phyloP scores from a whole-genome alignment of 2,329 filamentous ascomycete species.

The Trichoderma sp. region DNA sequence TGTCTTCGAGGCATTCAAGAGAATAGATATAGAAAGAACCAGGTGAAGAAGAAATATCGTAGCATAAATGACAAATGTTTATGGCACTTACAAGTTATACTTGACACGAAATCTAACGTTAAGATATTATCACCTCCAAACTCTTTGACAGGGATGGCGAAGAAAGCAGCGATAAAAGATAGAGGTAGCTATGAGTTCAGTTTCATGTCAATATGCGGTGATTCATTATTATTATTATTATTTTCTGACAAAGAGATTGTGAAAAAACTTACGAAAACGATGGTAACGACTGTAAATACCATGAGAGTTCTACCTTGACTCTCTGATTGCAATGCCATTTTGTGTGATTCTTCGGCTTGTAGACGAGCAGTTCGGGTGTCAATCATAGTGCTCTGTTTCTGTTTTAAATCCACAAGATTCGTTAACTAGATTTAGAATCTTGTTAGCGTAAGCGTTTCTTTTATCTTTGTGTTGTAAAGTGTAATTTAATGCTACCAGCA shows the following conservation, averaged over 20 bases:
- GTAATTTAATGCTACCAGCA: too few relatives aligned
- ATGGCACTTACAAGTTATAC: neutral
- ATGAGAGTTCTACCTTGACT: neutral
- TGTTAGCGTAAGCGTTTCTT: too few relatives aligned
- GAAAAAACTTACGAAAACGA: neutral
- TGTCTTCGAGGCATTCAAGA: too few relatives aligned
- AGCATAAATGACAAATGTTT: too few relatives aligned
- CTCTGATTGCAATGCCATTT: neutral
- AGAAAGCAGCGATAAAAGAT: slow-evolving; percentile 5
- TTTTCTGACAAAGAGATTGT: too few relatives aligned
- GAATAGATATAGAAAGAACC: too few relatives aligned
- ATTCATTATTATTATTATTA: too few relatives aligned
- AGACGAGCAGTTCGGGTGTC: neutral
- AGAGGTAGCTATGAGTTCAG: neutral
- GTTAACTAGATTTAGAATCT: too few relatives aligned
- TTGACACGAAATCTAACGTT: neutral
- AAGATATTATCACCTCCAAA: neutral
- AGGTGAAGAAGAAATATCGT: too few relatives aligned
- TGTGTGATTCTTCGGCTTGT: neutral
- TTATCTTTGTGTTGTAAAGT: too few relatives aligned
- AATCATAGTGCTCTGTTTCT: neutral
- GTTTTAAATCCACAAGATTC: neutral
- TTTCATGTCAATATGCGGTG: neutral
- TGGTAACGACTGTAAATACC: neutral
- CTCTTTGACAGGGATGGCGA: neutral